Conservation (phyloP, 108 stramenopile genomes). For the Skeletonema potamos region DNA sequence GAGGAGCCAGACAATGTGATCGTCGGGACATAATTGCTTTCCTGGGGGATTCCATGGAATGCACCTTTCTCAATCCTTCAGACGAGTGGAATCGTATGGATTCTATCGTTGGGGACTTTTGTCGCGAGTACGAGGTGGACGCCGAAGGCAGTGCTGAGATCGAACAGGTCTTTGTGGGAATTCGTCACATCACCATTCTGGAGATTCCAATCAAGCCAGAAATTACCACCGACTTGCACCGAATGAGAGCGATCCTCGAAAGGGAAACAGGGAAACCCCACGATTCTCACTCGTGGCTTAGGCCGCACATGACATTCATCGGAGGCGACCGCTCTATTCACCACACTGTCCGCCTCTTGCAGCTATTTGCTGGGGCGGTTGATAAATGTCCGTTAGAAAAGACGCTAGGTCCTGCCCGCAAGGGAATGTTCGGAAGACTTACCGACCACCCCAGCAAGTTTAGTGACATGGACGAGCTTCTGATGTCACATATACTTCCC, state of each 20-base stretch:
- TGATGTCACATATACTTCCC: slow-evolving; percentile 54
- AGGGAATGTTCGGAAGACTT: slow-evolving; percentile 40
- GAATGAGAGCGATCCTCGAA: neutral
- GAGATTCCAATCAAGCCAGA: slow-evolving; percentile 39
- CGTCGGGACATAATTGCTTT: slow-evolving; percentile 34
- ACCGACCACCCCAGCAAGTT: slow-evolving; percentile 29
- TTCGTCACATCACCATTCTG: slow-evolving; percentile 1
- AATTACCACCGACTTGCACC: neutral
- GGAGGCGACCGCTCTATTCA: slow-evolving; percentile 48
- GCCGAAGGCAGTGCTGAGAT: slow-evolving; percentile 10
- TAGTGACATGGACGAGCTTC: slow-evolving; percentile 50
- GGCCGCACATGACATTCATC: slow-evolving; percentile 13
- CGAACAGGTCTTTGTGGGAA: slow-evolving; percentile 1
- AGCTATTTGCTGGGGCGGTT: slow-evolving; percentile 35
- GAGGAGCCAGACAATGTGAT: neutral
- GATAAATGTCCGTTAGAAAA: neutral
- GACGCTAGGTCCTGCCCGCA: neutral
- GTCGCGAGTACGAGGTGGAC: slow-evolving; percentile 25
- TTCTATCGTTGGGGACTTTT: slow-evolving; percentile 38
- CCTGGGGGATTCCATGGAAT: slow-evolving; percentile 54
- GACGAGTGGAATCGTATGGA: slow-evolving; percentile 27
- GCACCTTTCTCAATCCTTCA: slow-evolving; percentile 29
- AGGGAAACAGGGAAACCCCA: neutral
- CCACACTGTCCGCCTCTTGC: slow-evolving; percentile 47
- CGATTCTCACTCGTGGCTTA: slow-evolving; percentile 39